Conservation (phyloP, 306 rosid species). For the Medicago ruthenica region DNA sequence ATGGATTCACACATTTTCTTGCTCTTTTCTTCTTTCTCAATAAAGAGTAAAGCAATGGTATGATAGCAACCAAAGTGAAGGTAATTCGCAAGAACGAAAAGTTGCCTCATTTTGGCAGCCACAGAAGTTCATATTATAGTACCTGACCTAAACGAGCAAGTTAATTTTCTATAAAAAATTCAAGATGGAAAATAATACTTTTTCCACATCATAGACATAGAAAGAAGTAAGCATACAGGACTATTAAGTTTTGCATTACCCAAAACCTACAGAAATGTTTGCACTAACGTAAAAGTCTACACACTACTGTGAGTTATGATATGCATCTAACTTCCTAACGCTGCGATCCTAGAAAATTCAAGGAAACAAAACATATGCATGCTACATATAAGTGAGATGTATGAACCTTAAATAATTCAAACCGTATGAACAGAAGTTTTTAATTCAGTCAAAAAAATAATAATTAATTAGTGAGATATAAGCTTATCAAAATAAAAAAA, state of each 20-base stretch:
- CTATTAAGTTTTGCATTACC: not conserved
- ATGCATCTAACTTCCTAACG: not conserved
- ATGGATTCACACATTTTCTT: not conserved
- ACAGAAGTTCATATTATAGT: not conserved
- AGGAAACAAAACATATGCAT: slow-evolving; percentile 4
- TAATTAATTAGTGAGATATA: no score
- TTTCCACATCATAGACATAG: not conserved
- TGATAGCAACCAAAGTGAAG: not conserved
- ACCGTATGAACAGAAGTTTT: not conserved
- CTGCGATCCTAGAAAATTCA: not conserved
- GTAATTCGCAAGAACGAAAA: not conserved
- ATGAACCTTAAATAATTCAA: not conserved
- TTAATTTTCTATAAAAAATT: not conserved
- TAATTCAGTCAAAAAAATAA: no score
- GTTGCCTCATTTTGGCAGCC: not conserved
- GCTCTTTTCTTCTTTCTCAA: not conserved
- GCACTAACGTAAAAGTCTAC: not conserved
- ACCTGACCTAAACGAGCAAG: not conserved
- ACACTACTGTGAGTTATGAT: slow-evolving; percentile 5
- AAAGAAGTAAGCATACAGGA: slow-evolving; percentile 2
- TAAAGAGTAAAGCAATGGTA: not conserved
- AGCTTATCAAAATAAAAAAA: no score
- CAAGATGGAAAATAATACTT: not conserved
- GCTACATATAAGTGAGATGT: slow-evolving; percentile 4
- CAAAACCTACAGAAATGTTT: not conserved